These are phyloP conservation scores for Plasmodium chabaudi DNA, from an alignment of 169 alveolate genomes.

Conservation along the genomic window DNA sequence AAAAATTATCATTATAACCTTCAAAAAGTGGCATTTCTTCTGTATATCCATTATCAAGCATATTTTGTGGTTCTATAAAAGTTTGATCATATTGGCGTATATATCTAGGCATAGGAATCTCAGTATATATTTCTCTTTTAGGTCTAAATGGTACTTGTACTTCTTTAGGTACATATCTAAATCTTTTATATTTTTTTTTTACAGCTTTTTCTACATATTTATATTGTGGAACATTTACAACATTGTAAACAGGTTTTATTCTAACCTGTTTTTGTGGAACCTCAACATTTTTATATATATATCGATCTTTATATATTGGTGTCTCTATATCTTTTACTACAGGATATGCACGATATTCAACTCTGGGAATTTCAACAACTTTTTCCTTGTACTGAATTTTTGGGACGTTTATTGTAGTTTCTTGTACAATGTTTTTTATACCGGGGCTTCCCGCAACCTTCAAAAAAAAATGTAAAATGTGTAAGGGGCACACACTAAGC, in stretches of 20 bases:
- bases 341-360: constrained; percentile 64
- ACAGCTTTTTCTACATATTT: constrained; percentile 67
- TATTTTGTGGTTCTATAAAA: constrained; percentile 8
- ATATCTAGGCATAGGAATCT: constrained; percentile 72
- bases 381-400: constrained; percentile 63
- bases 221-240: constrained; percentile 60
- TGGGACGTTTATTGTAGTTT: constrained; percentile 71
- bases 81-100: constrained; percentile 39
- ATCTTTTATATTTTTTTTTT: constrained; percentile 70
- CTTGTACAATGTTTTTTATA: constrained; percentile 71
- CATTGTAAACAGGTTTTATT: constrained; percentile 69
- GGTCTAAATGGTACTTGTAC: constrained; percentile 77
- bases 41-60: constrained; percentile 11
- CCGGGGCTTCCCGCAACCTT: constrained; percentile 26
- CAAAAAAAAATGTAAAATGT: neutral
- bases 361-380: constrained; percentile 59
- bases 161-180: constrained; percentile 67
- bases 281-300: constrained; percentile 60
- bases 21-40: constrained; percentile 64
- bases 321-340: constrained; percentile 63
- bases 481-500: neutral
- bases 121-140: constrained; percentile 74
- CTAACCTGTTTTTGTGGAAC: constrained; percentile 57
- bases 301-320: constrained; percentile 58
- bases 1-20: constrained; percentile 41